Conservation (phyloP, 306 rosid genomes). For the Vigna radiata region DNA sequence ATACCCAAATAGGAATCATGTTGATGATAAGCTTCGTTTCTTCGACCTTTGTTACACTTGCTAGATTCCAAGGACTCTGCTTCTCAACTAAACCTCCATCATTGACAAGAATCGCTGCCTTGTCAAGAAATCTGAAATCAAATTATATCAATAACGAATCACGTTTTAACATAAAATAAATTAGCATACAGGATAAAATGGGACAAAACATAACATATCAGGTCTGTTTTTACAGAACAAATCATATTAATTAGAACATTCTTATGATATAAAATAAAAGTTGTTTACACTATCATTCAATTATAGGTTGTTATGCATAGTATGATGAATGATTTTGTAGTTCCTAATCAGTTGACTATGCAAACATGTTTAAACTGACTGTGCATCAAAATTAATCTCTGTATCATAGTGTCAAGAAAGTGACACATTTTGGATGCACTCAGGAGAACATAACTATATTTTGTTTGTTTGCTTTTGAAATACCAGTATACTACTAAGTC, state of each 20-base stretch:
- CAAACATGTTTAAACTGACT: not conserved
- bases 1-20: slow-evolving; percentile 86
- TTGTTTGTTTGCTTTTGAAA: not conserved
- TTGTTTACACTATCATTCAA: not conserved
- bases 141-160: slow-evolving; percentile 17
- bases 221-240: not conserved
- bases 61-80: slow-evolving; percentile 72
- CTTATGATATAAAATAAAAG: not conserved
- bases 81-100: slow-evolving; percentile 48
- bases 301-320: not conserved
- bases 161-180: not conserved
- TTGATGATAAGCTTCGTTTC: slow-evolving; percentile 89
- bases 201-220: not conserved
- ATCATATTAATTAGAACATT: not conserved
- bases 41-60: slow-evolving; percentile 77
- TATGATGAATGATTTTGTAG: not conserved
- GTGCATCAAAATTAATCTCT: not conserved
- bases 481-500: not conserved
- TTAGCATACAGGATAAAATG: not conserved
- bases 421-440: slow-evolving; percentile 2
- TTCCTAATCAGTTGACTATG: not conserved
- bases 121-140: slow-evolving; percentile 79
- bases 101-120: slow-evolving; percentile 73
- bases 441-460: not conserved
- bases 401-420: not conserved